phyloP scores from a whole-genome alignment of 371 early-diverging fungal genomes.

The Circinella umbellata region DNA sequence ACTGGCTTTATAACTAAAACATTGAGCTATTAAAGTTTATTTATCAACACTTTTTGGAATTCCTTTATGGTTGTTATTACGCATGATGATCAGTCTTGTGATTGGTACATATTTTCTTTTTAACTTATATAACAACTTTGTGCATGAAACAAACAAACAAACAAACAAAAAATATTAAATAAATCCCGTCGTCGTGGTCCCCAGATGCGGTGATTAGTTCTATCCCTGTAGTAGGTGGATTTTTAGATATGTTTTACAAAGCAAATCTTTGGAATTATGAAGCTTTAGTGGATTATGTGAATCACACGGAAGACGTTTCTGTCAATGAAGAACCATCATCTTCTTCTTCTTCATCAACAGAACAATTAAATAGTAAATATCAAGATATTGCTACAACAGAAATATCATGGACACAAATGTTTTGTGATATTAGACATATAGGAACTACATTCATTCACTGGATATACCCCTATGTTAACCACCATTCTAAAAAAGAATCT shows the following conservation, averaged over 20 bases:
- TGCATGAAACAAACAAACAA: background rate
- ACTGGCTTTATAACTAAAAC: background rate
- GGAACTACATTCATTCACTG: background rate
- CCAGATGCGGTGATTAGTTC: slow-evolving; percentile 41
- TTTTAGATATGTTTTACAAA: slow-evolving; percentile 47
- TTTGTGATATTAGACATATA: background rate
- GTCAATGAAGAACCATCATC: background rate
- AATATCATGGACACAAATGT: slow-evolving; percentile 1
- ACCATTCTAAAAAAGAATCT: background rate
- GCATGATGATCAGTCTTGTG: slow-evolving; percentile 41
- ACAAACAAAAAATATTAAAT: background rate
- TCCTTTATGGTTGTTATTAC: slow-evolving; percentile 46
- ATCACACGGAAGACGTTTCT: background rate
- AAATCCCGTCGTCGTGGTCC: background rate
- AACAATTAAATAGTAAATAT: background rate
- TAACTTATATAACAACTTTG: background rate
- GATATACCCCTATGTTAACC: background rate
- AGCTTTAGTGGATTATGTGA: slow-evolving; percentile 29
- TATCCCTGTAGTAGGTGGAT: slow-evolving; percentile 39
- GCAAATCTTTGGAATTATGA: slow-evolving; percentile 53
- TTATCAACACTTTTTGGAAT: slow-evolving; percentile 46
- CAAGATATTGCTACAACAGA: slow-evolving; percentile 6
- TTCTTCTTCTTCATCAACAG: background rate
- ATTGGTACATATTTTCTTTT: slow-evolving; percentile 22
- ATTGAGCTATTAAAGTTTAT: slow-evolving; percentile 29